phyloP scores from a whole-genome alignment of 1,284 basidiomycete species.

The Tilletia walkeri region DNA sequence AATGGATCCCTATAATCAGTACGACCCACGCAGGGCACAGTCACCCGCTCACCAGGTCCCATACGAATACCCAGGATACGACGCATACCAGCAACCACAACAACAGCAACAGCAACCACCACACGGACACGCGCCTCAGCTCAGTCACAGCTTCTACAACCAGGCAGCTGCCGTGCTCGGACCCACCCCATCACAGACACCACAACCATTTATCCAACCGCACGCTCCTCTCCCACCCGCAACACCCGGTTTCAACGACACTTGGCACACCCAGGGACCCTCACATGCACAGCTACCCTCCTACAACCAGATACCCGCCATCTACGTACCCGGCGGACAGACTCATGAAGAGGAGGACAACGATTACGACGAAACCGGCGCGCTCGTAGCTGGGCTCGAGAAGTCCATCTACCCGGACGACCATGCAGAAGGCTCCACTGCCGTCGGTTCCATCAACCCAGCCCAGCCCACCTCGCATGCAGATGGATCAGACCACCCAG shows the following conservation, averaged over 20 bases:
- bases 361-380: slow-evolving; percentile 8
- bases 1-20: slow-evolving; percentile 1
- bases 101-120: slow-evolving; percentile 23
- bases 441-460: background rate
- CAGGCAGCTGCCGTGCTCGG: slow-evolving; percentile 42
- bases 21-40: slow-evolving; percentile 15
- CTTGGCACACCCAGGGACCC: background rate
- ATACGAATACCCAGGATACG: slow-evolving; percentile 17
- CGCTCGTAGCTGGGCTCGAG: slow-evolving; percentile 11
- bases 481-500: background rate
- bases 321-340: background rate
- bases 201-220: background rate
- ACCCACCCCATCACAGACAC: background rate
- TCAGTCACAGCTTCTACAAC: slow-evolving; percentile 46
- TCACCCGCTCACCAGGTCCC: slow-evolving; percentile 15
- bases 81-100: slow-evolving; percentile 4
- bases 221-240: slow-evolving; percentile 15
- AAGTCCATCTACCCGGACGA: slow-evolving; percentile 12
- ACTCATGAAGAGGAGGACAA: background rate
- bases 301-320: slow-evolving; percentile 20
- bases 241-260: background rate
- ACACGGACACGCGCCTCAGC: slow-evolving; percentile 31
- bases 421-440: background rate
- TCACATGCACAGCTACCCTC: slow-evolving; percentile 19
- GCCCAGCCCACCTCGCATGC: background rate